Conservation (phyloP, 345 rosid species). For the Brassica nigra region DNA sequence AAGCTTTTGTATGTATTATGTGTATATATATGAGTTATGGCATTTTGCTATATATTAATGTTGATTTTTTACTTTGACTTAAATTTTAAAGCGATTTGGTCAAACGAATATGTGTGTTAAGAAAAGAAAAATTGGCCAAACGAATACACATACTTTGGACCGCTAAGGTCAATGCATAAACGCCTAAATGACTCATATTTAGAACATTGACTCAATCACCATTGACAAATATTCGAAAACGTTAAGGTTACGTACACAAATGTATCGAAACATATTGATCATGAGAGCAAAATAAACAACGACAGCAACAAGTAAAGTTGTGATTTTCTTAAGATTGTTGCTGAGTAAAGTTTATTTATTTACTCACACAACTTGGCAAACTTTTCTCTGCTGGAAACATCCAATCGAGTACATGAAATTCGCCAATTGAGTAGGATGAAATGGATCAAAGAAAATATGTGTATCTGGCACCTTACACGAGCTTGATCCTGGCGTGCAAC, state of each 20-base stretch:
- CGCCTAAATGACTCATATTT: not conserved
- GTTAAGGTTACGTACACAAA: not conserved
- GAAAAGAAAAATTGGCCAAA: too few species aligned
- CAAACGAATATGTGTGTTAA: not conserved
- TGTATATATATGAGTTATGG: not conserved
- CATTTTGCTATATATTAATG: not conserved
- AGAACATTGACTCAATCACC: not conserved
- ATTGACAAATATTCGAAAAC: not conserved
- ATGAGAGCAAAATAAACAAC: slow-evolving; percentile 6
- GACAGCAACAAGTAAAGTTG: slow-evolving; percentile 1
- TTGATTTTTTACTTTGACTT: too few species aligned
- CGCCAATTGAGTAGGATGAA: slow-evolving; percentile 32
- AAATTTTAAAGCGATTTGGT: not conserved
- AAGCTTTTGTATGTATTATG: not conserved
- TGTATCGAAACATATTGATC: not conserved
- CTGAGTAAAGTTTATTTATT: not conserved
- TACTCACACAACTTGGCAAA: not conserved
- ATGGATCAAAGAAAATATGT: slow-evolving; percentile 25
- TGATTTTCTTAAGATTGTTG: not conserved
- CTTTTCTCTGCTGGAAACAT: slow-evolving; percentile 16
- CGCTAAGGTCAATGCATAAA: not conserved
- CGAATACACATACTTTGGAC: not conserved
- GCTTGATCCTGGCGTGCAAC: not conserved
- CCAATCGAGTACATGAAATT: slow-evolving; percentile 16
- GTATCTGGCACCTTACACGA: slow-evolving; percentile 2